These are phyloP conservation scores for Datura wrightii DNA, from an alignment of 257 asterid species.

Conservation along the genomic window DNA sequence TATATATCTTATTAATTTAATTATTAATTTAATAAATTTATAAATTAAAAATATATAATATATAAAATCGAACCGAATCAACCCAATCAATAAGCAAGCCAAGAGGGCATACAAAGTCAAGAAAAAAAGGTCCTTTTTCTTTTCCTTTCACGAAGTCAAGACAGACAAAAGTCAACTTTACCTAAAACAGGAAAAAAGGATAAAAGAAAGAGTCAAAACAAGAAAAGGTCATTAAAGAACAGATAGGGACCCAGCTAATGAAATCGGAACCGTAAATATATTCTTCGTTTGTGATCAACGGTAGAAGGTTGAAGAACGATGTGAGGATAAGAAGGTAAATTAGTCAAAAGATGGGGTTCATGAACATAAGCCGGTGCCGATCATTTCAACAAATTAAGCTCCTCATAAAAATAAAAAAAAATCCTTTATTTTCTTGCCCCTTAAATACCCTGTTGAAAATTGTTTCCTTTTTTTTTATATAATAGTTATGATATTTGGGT, in stretches of 20 bases:
- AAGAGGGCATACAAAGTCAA: neutral
- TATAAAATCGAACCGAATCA: no score
- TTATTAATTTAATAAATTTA: no score
- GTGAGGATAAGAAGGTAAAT: constrained; percentile 21
- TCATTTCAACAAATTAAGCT: neutral
- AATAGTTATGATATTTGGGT: no score
- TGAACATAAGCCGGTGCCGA: neutral
- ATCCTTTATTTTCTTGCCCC: neutral
- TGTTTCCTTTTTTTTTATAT: no score
- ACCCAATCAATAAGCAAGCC: no score
- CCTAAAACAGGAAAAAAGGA: neutral
- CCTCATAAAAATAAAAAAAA: neutral
- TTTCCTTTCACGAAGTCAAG: neutral
- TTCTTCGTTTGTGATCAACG: neutral
- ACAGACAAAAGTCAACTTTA: neutral
- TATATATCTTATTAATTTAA: no score
- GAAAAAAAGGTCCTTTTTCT: neutral
- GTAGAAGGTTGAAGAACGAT: neutral
- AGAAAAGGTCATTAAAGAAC: constrained; percentile 10
- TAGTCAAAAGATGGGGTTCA: neutral
- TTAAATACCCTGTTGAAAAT: neutral
- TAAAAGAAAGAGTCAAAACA: neutral
- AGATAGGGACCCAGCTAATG: neutral
- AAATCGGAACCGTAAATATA: constrained; percentile 1
- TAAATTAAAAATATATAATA: no score